These are phyloP conservation scores for Podospora comata DNA, from an alignment of 495 filamentous ascomycete genomes.

Conservation along the genomic window DNA sequence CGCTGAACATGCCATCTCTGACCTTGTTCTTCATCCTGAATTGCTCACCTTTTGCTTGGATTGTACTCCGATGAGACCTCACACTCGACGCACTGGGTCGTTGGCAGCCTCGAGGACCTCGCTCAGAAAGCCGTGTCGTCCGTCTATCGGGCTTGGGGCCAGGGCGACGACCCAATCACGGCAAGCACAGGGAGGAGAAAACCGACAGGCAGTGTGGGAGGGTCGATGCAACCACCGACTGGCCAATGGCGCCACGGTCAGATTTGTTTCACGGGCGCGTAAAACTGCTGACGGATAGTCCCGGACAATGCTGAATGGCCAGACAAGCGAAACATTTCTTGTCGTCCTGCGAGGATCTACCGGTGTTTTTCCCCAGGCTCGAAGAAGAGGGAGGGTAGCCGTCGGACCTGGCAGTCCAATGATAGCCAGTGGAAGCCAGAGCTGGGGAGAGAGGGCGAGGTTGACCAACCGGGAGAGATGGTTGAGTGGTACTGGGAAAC, in stretches of 20 bases:
- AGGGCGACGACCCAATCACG: slow-evolving; percentile 15
- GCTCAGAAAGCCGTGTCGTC: not conserved
- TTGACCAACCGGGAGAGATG: slow-evolving; percentile 10
- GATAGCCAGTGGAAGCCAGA: not conserved
- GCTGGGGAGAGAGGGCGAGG: not conserved
- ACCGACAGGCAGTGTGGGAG: slow-evolving; percentile 5
- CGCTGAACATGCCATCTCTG: not conserved
- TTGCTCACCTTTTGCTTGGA: not conserved
- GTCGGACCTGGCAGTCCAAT: not conserved
- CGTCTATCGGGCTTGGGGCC: slow-evolving; percentile 3
- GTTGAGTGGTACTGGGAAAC: slow-evolving; percentile 11
- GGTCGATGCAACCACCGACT: slow-evolving; percentile 4
- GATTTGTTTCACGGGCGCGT: slow-evolving; percentile 33
- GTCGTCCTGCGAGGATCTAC: slow-evolving; percentile 6
- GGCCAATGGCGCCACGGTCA: slow-evolving; percentile 13
- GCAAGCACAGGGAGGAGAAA: slow-evolving; percentile 1
- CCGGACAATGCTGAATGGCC: slow-evolving; percentile 20
- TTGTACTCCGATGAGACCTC: not conserved
- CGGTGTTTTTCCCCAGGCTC: slow-evolving; percentile 1
- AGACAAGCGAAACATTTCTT: slow-evolving; percentile 20
- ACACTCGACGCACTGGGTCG: slow-evolving; percentile 4
- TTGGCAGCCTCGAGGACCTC: slow-evolving; percentile 4
- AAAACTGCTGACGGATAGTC: slow-evolving; percentile 19
- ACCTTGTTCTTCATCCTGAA: not conserved
- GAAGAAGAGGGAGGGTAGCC: slow-evolving; percentile 10